Evolutionary conservation across 345 rosid genomes (phyloP).

Genomic region (Erodium maritimum): DNA sequence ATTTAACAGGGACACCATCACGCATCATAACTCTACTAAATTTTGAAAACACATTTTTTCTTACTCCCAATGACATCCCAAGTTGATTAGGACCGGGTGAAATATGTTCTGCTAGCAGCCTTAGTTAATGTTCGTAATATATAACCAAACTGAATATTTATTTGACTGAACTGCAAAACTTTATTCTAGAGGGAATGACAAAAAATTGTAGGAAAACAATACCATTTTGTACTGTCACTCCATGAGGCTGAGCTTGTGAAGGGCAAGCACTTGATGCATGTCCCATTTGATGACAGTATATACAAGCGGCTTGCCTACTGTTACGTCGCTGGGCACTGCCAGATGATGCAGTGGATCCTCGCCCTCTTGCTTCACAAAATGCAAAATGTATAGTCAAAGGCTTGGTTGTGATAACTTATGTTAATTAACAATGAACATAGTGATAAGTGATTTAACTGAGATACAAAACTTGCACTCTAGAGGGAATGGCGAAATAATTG

Average conservation of each 20-base stretch:
- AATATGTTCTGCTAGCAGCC: background rate
- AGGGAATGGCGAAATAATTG: background rate
- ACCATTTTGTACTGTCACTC: conserved; percentile 40
- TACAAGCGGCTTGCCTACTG: conserved; percentile 41
- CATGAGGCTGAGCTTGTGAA: conserved; percentile 34
- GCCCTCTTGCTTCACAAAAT: conserved; percentile 40
- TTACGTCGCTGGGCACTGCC: conserved; percentile 46
- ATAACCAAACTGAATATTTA: background rate
- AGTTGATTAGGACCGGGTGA: background rate
- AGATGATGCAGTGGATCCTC: conserved; percentile 33
- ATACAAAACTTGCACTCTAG: background rate
- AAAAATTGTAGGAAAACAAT: conserved; percentile 9
- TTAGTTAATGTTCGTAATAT: too few species aligned
- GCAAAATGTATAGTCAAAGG: conserved; percentile 7
- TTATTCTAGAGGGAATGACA: background rate
- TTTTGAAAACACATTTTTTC: background rate
- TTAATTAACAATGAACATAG: too few species aligned
- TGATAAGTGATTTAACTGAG: too few species aligned
- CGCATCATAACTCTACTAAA: background rate
- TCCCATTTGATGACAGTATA: conserved; percentile 66
- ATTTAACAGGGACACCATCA: background rate
- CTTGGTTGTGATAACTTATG: background rate
- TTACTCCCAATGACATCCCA: background rate
- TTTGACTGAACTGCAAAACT: background rate
- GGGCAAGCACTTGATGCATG: conserved; percentile 71